Conservation (phyloP, 345 rosid species). For the Gynandropsis gynandra region DNA sequence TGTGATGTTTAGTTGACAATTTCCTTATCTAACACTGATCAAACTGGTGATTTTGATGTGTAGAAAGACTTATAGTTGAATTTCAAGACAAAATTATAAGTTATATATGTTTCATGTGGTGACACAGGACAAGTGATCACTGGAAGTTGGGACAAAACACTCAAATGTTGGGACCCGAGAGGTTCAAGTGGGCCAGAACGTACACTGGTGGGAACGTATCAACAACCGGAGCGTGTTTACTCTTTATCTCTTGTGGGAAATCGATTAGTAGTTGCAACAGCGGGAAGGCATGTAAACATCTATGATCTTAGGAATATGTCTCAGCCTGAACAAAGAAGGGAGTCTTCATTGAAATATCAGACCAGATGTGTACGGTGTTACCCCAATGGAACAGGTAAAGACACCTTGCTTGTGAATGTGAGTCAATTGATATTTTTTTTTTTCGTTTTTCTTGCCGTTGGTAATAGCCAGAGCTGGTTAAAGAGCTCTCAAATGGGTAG, state of each 20-base stretch:
- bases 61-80: background rate
- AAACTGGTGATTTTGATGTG: background rate
- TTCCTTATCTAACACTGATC: background rate
- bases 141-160: slow-evolving; percentile 93
- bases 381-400: slow-evolving; percentile 86
- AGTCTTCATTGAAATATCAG: slow-evolving; percentile 90
- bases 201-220: slow-evolving; percentile 76
- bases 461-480: no score
- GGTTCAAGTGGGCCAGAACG: slow-evolving; percentile 87
- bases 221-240: slow-evolving; percentile 92
- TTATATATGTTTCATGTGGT: slow-evolving; percentile 5
- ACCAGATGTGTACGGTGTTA: slow-evolving; percentile 91
- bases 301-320: slow-evolving; percentile 92
- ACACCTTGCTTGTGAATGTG: background rate
- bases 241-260: slow-evolving; percentile 88
- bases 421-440: background rate
- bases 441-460: slow-evolving; percentile 5
- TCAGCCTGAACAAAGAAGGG: slow-evolving; percentile 93
- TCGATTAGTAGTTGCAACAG: slow-evolving; percentile 87
- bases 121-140: slow-evolving; percentile 82
- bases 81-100: background rate
- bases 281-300: slow-evolving; percentile 91
- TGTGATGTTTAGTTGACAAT: background rate
- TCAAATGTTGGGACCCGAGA: slow-evolving; percentile 97
- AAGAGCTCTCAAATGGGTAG: no score